Base-by-base conservation (phyloP, 495 filamentous ascomycete species). In the Acidiella bohemica region DNA sequence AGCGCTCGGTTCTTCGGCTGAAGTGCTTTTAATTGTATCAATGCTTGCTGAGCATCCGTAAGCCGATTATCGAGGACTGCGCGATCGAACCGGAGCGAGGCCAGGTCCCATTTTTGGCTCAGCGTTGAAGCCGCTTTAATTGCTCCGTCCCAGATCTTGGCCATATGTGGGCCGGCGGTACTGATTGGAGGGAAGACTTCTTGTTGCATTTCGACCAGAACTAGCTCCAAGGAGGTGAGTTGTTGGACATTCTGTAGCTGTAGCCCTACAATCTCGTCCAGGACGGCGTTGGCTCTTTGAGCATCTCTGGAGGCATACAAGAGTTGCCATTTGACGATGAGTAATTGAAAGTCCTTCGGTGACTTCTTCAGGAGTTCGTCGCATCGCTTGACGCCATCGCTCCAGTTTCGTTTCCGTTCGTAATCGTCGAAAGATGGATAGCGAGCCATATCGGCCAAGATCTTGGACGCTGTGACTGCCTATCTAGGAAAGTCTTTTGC, bases 351-450 rank as follows among this genome's bases (percentile, higher is more conserved):
- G 26, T 51, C 42, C 2, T 42, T 28, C 1, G 47, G 36, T 24
- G 10, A 36, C 37, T 43, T 46, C 21, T 26, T 29, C 14, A 51
- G 42, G 2, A 51, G 18, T 6, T 36, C 43, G 25, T 46, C 26
- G 27, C 42, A 42, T 20, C 47, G 47, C 16, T 51, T 38, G 26
- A 51, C 30, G 20, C 47, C 47, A 13, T 41, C 47, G 4, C 16
- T 8, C 18, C 18, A 51, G 26, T 51, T 51, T 16, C 47, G 30
- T 8, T 22, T 22, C 19, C 22, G n/a, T 12, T 36, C 13, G 26
- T 45, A 50, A 12, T 50, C 47, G 13, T 50, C 42, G 36, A 50
- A 50, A n/a, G 41, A 35, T 16, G 47, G 47, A 27, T 45, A 50
- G 3, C 47, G 41, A 12, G 47, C 47, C 47, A 50, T 50, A 11